Base-by-base conservation (phyloP, 148 eudicot species). In the Agrostemma githago region DNA sequence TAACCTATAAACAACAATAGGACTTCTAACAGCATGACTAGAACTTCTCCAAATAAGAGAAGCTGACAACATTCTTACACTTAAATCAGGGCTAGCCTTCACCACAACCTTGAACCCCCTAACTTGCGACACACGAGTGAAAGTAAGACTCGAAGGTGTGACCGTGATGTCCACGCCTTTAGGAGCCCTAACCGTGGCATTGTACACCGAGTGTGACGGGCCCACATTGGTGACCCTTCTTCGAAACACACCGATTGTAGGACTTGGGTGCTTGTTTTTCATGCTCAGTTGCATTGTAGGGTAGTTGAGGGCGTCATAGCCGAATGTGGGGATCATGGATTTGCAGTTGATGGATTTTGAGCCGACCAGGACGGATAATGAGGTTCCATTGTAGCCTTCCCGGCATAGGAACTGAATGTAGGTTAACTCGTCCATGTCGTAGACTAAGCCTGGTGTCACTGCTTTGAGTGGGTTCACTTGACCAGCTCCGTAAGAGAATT, bases 171-270 rank as follows among this genome's bases (percentile, higher is more conserved):
- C 59, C 57, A 83, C 79, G 78, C 91, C 98, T 72, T 79, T 77
- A 0, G 95, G 91, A 65, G 87, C 87, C 68, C 76, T 82, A 61
- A 93, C 41, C 40, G 82, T 88, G 68, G 84, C 92, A 48, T 88
- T 89, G 77, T 89, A 93, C 15, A 83, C 75, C 3, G 86, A 78
- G 17, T 43, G 56, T 26, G 86, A 21, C 19, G 79, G 89, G 0
- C 98, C 98, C 3, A 91, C 97, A 66, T 93, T 93, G 15, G 91
- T 89, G 42, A 91, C 97, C 21, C 76, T 82, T 79, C 98, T 85
- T 57, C 84, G 73, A 67, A 93, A 91, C 46, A 84, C 81, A 7
- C 79, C 85, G 15, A 74, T 65, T 46, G 76, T 79, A 1, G 86
- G 74, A 42, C 60, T 80, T 51, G 34, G 34, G 34, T 85, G 75